Percentiles rank a stretch among this genome's conserved stretches.
These are phyloP conservation scores for Triticum turgidum DNA, from an alignment of 176 grass and related monocot genomes.

Conservation along the genomic window DNA sequence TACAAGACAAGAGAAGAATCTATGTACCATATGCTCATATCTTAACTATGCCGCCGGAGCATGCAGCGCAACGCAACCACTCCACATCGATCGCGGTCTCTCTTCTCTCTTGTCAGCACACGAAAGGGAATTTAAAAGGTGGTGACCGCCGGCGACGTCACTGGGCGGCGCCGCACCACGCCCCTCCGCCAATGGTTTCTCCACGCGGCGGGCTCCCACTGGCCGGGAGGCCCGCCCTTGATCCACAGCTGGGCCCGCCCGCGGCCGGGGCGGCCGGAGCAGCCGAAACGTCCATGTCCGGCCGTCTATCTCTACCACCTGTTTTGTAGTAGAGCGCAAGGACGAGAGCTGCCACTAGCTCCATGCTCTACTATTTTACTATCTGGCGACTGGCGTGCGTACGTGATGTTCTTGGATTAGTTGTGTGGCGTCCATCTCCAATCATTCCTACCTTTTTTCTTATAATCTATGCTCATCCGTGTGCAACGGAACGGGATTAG, in stretches of 20 bases:
- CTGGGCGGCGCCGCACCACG: conserved; percentile 28
- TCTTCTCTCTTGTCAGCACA: not conserved
- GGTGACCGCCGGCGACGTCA: conserved; percentile 24
- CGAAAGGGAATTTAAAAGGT: not conserved
- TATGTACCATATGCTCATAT: not conserved
- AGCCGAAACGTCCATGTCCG: not conserved
- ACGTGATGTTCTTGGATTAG: not conserved
- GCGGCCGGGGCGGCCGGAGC: not conserved
- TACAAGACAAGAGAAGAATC: not conserved
- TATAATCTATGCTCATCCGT: not conserved
- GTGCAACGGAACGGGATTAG: not conserved
- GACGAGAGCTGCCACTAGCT: not conserved
- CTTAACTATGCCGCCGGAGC: not conserved
- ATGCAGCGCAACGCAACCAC: not conserved
- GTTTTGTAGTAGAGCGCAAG: too few relatives aligned
- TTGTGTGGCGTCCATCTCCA: not conserved
- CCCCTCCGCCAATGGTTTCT: conserved; percentile 5
- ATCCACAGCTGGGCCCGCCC: not conserved
- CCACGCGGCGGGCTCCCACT: conserved; percentile 16
- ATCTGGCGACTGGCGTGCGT: not conserved
- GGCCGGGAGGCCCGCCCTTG: conserved; percentile 34
- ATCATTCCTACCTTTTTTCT: not conserved
- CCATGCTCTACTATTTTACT: not conserved
- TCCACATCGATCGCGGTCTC: not conserved
- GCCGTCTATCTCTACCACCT: not conserved